Conservation (phyloP, 208 protist genomes). For the Tritrichomonas musculus region DNA sequence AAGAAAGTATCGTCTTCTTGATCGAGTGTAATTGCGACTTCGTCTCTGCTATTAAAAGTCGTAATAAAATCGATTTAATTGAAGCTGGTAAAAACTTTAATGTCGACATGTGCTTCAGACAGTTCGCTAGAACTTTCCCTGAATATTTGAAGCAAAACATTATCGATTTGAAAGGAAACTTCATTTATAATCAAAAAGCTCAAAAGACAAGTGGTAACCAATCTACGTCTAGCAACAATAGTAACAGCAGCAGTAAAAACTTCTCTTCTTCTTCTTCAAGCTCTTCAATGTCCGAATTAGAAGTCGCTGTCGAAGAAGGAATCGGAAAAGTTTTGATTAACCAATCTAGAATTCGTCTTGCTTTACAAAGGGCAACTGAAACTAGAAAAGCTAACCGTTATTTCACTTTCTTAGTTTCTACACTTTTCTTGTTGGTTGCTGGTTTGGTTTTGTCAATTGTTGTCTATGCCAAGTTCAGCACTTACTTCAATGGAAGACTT, state of each 20-base stretch:
- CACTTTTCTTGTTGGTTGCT: too few relatives aligned
- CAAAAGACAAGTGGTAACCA: too few relatives aligned
- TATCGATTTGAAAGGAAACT: neutral
- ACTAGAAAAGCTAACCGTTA: neutral
- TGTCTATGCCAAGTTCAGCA: too few relatives aligned
- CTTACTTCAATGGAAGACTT: too few relatives aligned
- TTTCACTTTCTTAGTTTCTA: too few relatives aligned
- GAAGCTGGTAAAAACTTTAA: neutral
- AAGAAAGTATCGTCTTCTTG: neutral
- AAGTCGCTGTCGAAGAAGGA: neutral
- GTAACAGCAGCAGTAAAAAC: neutral
- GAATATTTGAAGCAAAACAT: neutral
- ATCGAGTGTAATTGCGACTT: neutral
- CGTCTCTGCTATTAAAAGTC: neutral
- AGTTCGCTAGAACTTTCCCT: neutral
- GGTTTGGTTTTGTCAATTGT: too few relatives aligned
- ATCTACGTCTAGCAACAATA: neutral
- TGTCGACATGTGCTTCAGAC: neutral
- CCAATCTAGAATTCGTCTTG: neutral
- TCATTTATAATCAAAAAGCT: neutral
- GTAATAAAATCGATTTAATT: neutral
- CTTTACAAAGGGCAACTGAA: neutral
- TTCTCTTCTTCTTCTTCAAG: neutral
- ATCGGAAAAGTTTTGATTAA: neutral
- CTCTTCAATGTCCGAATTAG: neutral